These are phyloP conservation scores for Raffaelea arxii DNA, from an alignment of 2,329 filamentous ascomycete genomes.

Conservation along the genomic window DNA sequence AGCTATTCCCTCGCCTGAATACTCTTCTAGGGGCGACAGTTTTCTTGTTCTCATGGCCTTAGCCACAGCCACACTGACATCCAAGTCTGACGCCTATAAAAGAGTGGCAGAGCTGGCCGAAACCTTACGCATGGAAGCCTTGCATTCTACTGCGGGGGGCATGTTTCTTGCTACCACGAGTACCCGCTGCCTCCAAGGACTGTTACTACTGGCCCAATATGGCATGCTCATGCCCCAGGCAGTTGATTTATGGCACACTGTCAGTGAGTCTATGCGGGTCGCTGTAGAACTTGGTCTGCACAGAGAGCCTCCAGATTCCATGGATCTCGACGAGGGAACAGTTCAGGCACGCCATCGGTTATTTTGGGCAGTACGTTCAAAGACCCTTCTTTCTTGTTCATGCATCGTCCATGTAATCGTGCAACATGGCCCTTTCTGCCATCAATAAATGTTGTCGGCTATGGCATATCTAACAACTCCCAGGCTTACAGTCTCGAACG, in stretches of 20 bases:
- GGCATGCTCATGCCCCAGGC: background rate
- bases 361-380: background rate
- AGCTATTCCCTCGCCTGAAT: background rate
- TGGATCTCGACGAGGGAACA: background rate
- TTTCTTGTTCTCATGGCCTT: background rate
- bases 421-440: no score
- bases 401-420: background rate
- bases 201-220: slow-evolving; percentile 1
- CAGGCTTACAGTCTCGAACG: background rate
- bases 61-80: background rate
- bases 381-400: background rate
- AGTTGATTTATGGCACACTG: background rate
- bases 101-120: background rate
- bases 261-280: background rate
- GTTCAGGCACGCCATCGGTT: background rate
- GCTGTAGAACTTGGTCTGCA: background rate
- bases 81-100: background rate
- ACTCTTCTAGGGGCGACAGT: background rate
- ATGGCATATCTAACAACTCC: no score
- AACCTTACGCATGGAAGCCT: background rate
- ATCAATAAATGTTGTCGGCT: no score
- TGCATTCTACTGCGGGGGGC: background rate
- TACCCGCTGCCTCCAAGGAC: background rate
- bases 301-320: background rate
- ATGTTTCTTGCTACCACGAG: background rate